Base-by-base conservation (phyloP, 75 land plant genomes). In the Larix kaempferi region DNA sequence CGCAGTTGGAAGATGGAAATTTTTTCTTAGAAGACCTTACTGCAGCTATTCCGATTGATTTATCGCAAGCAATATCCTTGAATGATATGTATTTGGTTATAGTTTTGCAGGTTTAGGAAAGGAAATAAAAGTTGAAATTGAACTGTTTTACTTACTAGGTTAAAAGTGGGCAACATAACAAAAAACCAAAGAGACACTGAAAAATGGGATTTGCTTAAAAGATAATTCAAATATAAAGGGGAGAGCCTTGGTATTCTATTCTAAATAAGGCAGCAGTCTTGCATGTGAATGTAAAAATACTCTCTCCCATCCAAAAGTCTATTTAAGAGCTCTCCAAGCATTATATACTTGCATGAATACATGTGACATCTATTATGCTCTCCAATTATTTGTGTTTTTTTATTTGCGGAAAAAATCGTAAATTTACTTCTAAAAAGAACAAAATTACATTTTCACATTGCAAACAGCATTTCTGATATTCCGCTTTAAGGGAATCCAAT, bases 21-120 rank as follows among this genome's bases (percentile, higher is more conserved):
- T 97, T 95, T 78, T 93, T 84, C 86, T 77, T 97, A 84, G 99
- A 97, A 79, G 99, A 97, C 76, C 89, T 95, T 8, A 85, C 98
- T 57, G 99, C 94, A 4, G 79, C 95, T 21, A 89, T 95, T 57
- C 94, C 93, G 21, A 78, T 95, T n/a, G 86, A 95, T 59, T 81
- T 95, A 22, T 84, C 98, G 16, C 82, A 83, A 77, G 95, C 99
- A 83, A 96, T 96, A 96, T 96, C 99, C 99, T 93, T 88, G 41
- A n/a, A 49, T 49, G 54, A 49, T 49, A 49, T 49, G 11, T 49
- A 49, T 0, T 49, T 49, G 12, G n/a, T 69, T 39, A 17, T 39
- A 39, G 19, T 2, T 41, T 41, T 41, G 49, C 14, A 69, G 3
- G 52, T 21, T 39, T 22, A 69, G 39, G 23, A 69, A 41, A 19